Evolutionary conservation across 768 basidiomycete genomes (phyloP), one percentile per base, ranked within the genome.

Genomic region (Xerocomellus amylosporus): DNA sequence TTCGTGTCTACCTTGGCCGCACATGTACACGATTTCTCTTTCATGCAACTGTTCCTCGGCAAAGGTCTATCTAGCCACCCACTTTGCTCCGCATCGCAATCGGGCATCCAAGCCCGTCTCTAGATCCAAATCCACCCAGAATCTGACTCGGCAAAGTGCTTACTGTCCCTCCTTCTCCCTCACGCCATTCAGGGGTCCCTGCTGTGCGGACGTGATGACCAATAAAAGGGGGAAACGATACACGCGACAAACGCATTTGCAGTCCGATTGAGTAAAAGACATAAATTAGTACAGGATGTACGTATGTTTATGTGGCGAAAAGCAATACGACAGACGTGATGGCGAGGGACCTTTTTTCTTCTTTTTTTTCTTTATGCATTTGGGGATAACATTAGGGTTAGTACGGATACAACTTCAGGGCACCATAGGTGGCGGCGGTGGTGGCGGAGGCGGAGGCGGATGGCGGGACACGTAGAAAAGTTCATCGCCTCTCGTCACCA

Each of bases 401-500:
- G 39, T 30, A 56, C 8, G 39, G 46, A 22, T 31, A 42, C 33
- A 55, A 24, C 24, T 24, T 24, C 24, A 24, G 47, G 55, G 53
- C 39, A 46, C 53, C 28, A 22, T 5, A 24, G 30, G 41, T 45
- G 46, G 26, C 45, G 42, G 48, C 19, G 59, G 43, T 2, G 38
- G 53, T 8, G 59, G 49, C 46, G 49, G 56, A 51, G 51, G 43
- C 38, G 17, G 31, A 24, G 53, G 48, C 37, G 5, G 42, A n/a
- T 13, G 28, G 39, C 28, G 31, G 46, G 34, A 31, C 24, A 24
- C 14, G n/a, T 14, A 26, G 31, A 17, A 15, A 57, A 9, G 17
- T 17, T 60, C 26, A 28, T 14, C 46, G 46, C 46, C 37, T 24
- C 7, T 38, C 22, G 17, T 57, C 63, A 66, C 64, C 63, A 62